phyloP scores from a whole-genome alignment of 2,329 filamentous ascomycete species.

The Lomentospora prolificans region DNA sequence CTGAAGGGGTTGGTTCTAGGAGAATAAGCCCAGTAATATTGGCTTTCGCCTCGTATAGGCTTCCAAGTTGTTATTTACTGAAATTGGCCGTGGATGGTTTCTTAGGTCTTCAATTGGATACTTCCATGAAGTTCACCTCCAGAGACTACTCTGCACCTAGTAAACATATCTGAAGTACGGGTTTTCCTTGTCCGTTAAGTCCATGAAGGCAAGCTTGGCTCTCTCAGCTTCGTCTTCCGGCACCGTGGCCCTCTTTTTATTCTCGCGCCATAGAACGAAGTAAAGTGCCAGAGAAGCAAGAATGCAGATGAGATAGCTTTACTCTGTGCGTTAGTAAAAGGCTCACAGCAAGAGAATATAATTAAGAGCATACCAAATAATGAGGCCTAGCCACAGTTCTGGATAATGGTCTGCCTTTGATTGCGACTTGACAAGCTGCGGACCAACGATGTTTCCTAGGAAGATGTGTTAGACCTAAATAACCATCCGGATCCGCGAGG shows the following conservation, averaged over 20 bases:
- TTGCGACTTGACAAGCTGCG: constrained; percentile 59
- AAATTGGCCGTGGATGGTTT: no score
- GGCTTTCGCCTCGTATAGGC: no score
- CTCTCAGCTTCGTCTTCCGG: constrained; percentile 48
- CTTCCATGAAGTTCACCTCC: no score
- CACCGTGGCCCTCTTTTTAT: constrained; percentile 37
- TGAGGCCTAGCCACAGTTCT: constrained; percentile 59
- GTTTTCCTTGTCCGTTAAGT: constrained; percentile 61
- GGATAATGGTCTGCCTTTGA: constrained; percentile 60
- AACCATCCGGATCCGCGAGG: no score
- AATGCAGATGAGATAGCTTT: constrained; percentile 60
- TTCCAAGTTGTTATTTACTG: no score
- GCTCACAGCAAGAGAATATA: no score
- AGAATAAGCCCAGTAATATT: no score
- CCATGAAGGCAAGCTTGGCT: constrained; percentile 55
- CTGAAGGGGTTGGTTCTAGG: neutral
- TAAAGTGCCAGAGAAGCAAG: constrained; percentile 45
- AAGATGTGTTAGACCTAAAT: neutral
- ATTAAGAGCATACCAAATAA: constrained; percentile 47
- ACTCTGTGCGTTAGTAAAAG: constrained; percentile 6
- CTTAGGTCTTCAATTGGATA: no score
- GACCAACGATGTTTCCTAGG: constrained; percentile 57
- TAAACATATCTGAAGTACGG: constrained; percentile 57
- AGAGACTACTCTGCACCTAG: no score
- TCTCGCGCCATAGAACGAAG: constrained; percentile 48